These are phyloP conservation scores for Mycena filopes DNA, from an alignment of 768 basidiomycete genomes.

Conservation along the genomic window DNA sequence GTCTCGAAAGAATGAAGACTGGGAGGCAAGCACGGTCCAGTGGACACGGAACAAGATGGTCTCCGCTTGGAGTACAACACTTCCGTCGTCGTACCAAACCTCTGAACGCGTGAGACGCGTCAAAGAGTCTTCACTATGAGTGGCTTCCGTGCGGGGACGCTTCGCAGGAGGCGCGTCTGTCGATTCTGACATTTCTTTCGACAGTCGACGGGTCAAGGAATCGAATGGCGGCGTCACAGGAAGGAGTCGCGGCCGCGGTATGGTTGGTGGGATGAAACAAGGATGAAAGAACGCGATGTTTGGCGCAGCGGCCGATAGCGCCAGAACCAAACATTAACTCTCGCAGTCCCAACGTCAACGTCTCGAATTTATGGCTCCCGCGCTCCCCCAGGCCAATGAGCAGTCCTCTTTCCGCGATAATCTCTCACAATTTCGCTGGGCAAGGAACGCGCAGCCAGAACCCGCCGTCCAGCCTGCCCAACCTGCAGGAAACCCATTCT, in stretches of 20 bases:
- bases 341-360: no score
- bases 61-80: conserved; percentile 39
- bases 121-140: background rate
- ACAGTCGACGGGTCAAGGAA: no score
- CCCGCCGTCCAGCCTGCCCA: conserved; percentile 47
- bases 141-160: conserved; percentile 1
- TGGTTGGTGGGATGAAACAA: no score
- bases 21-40: conserved; percentile 36
- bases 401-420: conserved; percentile 75
- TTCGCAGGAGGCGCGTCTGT: conserved; percentile 15
- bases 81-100: conserved; percentile 45
- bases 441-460: conserved; percentile 70
- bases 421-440: conserved; percentile 90
- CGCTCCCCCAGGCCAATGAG: conserved; percentile 50
- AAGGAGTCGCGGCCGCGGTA: no score
- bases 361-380: conserved; percentile 17
- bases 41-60: conserved; percentile 45
- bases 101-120: conserved; percentile 21
- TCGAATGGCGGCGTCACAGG: no score
- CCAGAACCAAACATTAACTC: no score
- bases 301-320: no score
- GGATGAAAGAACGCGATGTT: no score
- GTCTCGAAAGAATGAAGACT: conserved; percentile 45
- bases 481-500: conserved; percentile 71
- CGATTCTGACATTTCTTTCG: no score